Evolutionary conservation across 2,329 filamentous ascomycete genomes (phyloP).

Genomic region (Scytalidium sp.): DNA sequence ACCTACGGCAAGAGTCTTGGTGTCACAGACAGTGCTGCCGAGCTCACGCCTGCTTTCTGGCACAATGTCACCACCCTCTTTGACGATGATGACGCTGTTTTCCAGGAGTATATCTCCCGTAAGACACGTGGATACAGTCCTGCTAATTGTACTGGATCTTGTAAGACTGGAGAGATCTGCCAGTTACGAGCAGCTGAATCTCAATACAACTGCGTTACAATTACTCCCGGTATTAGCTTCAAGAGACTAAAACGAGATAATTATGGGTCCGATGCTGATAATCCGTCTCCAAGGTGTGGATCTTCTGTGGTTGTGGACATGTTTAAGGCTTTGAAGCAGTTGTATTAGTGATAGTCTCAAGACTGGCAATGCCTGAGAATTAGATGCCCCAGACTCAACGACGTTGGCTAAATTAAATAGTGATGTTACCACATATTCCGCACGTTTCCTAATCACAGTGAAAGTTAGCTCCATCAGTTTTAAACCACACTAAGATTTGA

Average conservation of each 20-base stretch:
- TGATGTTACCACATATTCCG: too few relatives aligned
- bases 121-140: slow-evolving; percentile 42
- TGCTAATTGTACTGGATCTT: slow-evolving; percentile 39
- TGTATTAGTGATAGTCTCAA: too few relatives aligned
- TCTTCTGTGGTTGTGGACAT: neutral
- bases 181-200: slow-evolving; percentile 46
- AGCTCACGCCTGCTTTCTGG: slow-evolving; percentile 57
- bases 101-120: slow-evolving; percentile 44
- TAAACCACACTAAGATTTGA: too few relatives aligned
- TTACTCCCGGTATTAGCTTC: slow-evolving; percentile 10
- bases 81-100: slow-evolving; percentile 38
- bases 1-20: slow-evolving; percentile 16
- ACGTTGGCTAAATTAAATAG: too few relatives aligned
- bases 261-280: neutral
- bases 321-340: neutral
- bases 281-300: neutral
- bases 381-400: too few relatives aligned
- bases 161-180: slow-evolving; percentile 46
- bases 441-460: too few relatives aligned
- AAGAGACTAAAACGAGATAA: neutral
- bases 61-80: slow-evolving; percentile 52
- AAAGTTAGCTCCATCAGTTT: too few relatives aligned
- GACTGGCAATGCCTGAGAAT: too few relatives aligned
- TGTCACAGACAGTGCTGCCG: slow-evolving; percentile 31
- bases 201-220: slow-evolving; percentile 45